These are phyloP conservation scores for Dryas octopetala DNA, from an alignment of 306 rosid species.

Conservation along the genomic window DNA sequence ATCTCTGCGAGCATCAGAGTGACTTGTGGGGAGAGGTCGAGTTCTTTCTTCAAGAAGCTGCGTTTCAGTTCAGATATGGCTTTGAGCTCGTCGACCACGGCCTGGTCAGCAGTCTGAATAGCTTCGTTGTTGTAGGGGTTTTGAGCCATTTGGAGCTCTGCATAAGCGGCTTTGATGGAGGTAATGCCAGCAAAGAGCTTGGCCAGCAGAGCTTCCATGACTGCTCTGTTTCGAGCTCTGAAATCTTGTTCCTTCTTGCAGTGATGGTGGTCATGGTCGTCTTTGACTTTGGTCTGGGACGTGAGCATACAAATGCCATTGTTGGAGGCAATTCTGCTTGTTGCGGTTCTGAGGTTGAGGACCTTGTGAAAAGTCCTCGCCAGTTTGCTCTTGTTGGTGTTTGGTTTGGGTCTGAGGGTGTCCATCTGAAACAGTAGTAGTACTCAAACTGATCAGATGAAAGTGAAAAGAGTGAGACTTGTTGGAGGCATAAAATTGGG, in stretches of 20 bases:
- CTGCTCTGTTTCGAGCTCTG: conserved; percentile 52
- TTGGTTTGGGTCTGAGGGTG: conserved; percentile 59
- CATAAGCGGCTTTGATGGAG: conserved; percentile 87
- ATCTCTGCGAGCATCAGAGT: conserved; percentile 91
- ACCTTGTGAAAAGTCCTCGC: conserved; percentile 64
- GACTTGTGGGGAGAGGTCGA: conserved; percentile 84
- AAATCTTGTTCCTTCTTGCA: conserved; percentile 30
- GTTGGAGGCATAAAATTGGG: conserved; percentile 33
- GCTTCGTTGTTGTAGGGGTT: conserved; percentile 73
- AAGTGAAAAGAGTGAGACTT: background rate
- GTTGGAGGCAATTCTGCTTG: conserved; percentile 56
- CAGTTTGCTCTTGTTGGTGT: conserved; percentile 33
- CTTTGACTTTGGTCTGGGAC: conserved; percentile 47
- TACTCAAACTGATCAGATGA: background rate
- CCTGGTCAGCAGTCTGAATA: conserved; percentile 75
- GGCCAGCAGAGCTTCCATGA: conserved; percentile 81
- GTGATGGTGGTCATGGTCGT: conserved; percentile 31
- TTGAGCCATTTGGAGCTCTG: conserved; percentile 96
- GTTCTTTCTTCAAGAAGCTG: conserved; percentile 62
- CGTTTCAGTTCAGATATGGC: conserved; percentile 73
- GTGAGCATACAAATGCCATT: conserved; percentile 80
- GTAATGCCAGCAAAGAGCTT: conserved; percentile 91
- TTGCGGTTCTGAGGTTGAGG: conserved; percentile 57
- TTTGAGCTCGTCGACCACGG: conserved; percentile 78
- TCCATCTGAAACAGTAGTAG: conserved; percentile 47